phyloP scores from a whole-genome alignment of 2,329 filamentous ascomycete species.

The Verticillium longisporum region DNA sequence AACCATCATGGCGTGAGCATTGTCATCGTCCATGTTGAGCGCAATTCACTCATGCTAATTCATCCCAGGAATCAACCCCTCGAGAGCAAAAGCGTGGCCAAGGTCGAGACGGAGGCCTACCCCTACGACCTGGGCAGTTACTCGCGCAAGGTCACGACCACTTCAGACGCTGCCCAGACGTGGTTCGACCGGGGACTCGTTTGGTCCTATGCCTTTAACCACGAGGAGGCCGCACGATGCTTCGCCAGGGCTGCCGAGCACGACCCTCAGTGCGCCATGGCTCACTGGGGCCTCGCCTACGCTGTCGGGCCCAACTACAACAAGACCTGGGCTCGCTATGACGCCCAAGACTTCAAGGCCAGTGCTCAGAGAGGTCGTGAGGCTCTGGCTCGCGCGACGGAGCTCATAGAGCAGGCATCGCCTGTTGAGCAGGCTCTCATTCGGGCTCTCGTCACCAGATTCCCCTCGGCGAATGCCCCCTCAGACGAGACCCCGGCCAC shows the following conservation, averaged over 20 bases:
- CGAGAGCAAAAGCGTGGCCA: background rate
- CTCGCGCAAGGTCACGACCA: constrained; percentile 47
- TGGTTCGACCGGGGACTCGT: constrained; percentile 69
- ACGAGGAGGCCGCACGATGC: constrained; percentile 61
- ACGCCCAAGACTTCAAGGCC: constrained; percentile 45
- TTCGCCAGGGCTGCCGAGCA: constrained; percentile 51
- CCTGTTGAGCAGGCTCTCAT: constrained; percentile 57
- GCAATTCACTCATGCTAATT: too few species aligned
- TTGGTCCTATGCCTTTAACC: constrained; percentile 72
- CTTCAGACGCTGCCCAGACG: constrained; percentile 41
- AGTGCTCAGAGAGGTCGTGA: constrained; percentile 39
- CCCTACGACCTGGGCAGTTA: constrained; percentile 61
- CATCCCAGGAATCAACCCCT: too few species aligned
- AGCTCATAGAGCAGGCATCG: constrained; percentile 23
- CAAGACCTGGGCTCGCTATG: constrained; percentile 70
- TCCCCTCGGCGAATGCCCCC: constrained; percentile 38
- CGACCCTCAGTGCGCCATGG: constrained; percentile 53
- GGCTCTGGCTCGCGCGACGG: constrained; percentile 38
- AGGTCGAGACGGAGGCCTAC: constrained; percentile 10
- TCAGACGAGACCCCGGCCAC: constrained; percentile 39
- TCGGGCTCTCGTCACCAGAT: constrained; percentile 53
- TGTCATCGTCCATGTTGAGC: too few species aligned
- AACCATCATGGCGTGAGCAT: too few species aligned
- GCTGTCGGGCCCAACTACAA: constrained; percentile 69
- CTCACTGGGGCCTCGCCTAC: constrained; percentile 66